Base-by-base conservation (phyloP, 352 stramenopile genomes). In the Halophytophthora polymorphica region DNA sequence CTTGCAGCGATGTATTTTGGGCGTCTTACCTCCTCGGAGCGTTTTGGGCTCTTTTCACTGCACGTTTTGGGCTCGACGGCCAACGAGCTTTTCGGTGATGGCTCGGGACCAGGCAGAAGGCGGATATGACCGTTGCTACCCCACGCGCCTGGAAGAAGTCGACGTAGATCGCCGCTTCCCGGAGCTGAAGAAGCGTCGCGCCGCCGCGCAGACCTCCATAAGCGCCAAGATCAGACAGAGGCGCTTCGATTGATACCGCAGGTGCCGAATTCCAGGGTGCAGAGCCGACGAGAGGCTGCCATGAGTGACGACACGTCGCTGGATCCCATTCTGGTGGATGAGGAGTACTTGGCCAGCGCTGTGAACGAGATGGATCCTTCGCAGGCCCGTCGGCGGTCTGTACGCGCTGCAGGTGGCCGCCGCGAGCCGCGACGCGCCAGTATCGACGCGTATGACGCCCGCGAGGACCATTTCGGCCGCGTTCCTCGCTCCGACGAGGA, bases 371-470 rank as follows among this genome's bases (percentile, higher is more conserved):
- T 53, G 23, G 64, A 51, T 35, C 55, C 50, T 0, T 25, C 18
- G 18, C 46, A 38, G 0, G 28, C 50, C 22, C 18, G 31, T 14
- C 6, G 38, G 44, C 29, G 19, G 22, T 8, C 36, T 18, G 28
- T 43, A 37, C 17, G 46, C 19, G 39, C 35, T 50, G 53, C 34
- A 36, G 4, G 48, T 39, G 28, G 15, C 36, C 43, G 31, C 0
- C 53, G 40, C 23, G 62, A 67, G 49, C 61, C 53, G 3, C 59
- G 39, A 54, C 49, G 62, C 46, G 58, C 49, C 40, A 67, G 42
- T 45, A 71, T 71, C 38, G 65, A 75, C 36, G 66, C 53, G 38
- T 72, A 71, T 34, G 58, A 69, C 28, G 51, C 53, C 10, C 50
- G 56, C 4, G 67, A 61, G 39, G 52, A 64, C 25, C 29, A 58